Percentiles rank a stretch among this genome's conserved stretches.
These are phyloP conservation scores for Mortierella sp. DNA, from an alignment of 371 early-diverging fungal genomes.

Conservation along the genomic window DNA sequence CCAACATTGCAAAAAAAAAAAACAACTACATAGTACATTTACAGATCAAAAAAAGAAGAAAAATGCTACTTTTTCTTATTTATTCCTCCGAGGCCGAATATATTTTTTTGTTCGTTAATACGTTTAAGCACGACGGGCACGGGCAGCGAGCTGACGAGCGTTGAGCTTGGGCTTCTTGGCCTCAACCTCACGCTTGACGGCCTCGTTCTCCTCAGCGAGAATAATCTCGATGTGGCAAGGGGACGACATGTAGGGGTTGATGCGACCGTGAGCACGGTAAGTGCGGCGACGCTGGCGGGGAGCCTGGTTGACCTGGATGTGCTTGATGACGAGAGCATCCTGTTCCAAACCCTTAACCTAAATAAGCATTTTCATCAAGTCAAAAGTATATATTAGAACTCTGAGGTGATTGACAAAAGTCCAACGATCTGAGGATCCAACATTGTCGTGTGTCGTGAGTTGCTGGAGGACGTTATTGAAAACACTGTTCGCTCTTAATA, in stretches of 20 bases:
- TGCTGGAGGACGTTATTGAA: too few species aligned
- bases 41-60: too few species aligned
- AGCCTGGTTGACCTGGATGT: conserved; percentile 99
- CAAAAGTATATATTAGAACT: too few species aligned
- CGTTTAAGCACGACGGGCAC: conserved; percentile 64
- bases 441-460: too few species aligned
- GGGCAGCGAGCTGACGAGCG: conserved; percentile 70
- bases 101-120: too few species aligned
- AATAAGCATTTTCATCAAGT: neutral
- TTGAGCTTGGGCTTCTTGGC: conserved; percentile 71
- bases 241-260: conserved; percentile 94
- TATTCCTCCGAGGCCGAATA: too few species aligned
- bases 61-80: too few species aligned
- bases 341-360: conserved; percentile 92
- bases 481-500: too few species aligned
- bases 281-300: conserved; percentile 98
- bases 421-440: too few species aligned
- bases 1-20: too few species aligned
- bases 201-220: conserved; percentile 87
- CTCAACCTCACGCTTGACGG: conserved; percentile 78
- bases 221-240: conserved; percentile 99
- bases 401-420: too few species aligned
- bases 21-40: too few species aligned
- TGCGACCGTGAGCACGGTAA: conserved; percentile 99
- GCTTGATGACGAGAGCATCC: conserved; percentile 90